Evolutionary conservation across 164 flowering plant species (phyloP).

Genomic region (Kalanchoe fedtschenkoi): DNA sequence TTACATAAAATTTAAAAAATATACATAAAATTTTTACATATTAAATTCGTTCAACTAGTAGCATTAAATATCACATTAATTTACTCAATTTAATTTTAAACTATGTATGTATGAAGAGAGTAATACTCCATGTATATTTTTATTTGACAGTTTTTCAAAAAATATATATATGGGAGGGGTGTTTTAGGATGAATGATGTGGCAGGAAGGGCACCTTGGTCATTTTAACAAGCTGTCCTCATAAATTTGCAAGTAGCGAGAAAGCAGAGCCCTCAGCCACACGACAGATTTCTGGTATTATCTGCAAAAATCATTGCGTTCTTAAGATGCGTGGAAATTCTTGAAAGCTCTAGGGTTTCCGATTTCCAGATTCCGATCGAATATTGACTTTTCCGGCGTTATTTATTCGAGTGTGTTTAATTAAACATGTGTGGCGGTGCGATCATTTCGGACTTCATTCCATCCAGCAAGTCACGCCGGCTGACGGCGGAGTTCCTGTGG

Average conservation of each 20-base stretch:
- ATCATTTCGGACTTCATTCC: conserved; percentile 75
- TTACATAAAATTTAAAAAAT: no score
- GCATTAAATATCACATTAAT: no score
- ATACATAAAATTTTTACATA: no score
- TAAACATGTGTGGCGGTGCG: conserved; percentile 90
- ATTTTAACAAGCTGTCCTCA: background rate
- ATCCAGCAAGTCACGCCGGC: conserved; percentile 26
- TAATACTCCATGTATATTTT: no score
- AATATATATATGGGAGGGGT: no score
- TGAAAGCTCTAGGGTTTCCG: background rate
- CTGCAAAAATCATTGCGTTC: conserved; percentile 1
- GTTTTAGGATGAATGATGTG: no score
- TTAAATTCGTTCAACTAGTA: no score
- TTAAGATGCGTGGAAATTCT: background rate
- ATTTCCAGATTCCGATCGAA: background rate
- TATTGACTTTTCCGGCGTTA: background rate
- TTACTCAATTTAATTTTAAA: no score
- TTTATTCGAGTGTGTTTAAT: background rate
- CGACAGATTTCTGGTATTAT: background rate
- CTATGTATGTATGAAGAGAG: no score
- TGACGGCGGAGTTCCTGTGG: conserved; percentile 47
- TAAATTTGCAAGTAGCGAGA: no score
- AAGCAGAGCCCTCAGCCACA: background rate
- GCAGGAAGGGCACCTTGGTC: background rate
- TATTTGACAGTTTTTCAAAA: no score